These are phyloP conservation scores for Calocera viscosa DNA, from an alignment of 768 basidiomycete species.

Conservation along the genomic window DNA sequence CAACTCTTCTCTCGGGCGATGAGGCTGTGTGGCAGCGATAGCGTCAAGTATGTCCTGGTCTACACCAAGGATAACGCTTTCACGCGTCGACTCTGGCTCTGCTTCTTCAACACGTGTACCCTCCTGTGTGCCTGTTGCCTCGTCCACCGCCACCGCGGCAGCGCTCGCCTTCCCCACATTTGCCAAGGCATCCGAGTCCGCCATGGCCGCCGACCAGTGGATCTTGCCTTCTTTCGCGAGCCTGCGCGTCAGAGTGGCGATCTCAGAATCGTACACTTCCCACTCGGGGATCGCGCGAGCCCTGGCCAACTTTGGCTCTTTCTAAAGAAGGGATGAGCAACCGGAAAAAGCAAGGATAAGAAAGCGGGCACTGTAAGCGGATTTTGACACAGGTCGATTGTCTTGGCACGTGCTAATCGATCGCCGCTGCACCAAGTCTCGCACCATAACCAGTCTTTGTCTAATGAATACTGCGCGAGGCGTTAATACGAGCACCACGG, in stretches of 20 bases:
- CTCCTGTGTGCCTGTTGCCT: not conserved
- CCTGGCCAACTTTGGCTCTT: constrained; percentile 90
- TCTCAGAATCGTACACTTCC: constrained; percentile 88
- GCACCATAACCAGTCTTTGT: constrained; percentile 96
- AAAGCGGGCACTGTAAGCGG: constrained; percentile 63
- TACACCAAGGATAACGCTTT: not conserved
- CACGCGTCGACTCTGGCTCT: not conserved
- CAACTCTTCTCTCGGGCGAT: not conserved
- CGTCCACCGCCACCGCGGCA: constrained; percentile 16
- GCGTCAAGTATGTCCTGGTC: not conserved
- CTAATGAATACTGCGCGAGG: constrained; percentile 56
- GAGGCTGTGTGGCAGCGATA: not conserved
- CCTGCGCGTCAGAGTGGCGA: constrained; percentile 64
- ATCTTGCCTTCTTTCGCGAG: constrained; percentile 61
- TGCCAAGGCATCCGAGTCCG: constrained; percentile 58
- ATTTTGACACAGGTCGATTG: constrained; percentile 94
- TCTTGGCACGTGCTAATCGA: constrained; percentile 63
- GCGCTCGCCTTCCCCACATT: constrained; percentile 23
- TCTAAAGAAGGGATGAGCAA: constrained; percentile 36
- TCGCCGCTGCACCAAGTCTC: constrained; percentile 98
- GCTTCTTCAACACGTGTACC: no score
- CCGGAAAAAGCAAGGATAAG: not conserved
- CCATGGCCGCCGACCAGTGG: constrained; percentile 50
- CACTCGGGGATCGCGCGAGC: constrained; percentile 95
- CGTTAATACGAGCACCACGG: constrained; percentile 10